Evolutionary conservation across 148 eudicot genomes (phyloP), one percentile per base, ranked within the genome.

Genomic region (Spergularia marina): DNA sequence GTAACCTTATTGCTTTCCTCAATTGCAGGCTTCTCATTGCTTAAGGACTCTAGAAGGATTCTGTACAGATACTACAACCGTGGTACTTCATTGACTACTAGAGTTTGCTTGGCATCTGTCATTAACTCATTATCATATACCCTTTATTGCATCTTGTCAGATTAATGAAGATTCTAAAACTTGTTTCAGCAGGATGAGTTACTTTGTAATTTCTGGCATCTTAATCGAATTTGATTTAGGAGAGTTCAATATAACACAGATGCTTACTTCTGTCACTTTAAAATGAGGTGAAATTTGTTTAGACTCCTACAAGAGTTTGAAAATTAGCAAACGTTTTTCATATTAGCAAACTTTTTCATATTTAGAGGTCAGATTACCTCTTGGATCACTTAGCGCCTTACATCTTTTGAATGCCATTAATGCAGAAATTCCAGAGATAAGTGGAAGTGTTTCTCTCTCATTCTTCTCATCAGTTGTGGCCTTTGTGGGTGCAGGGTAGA

Each of bases 1-100:
- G 39, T 76, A 41, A 69, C 74, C 4, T 63, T 77, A 20, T 13
- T 78, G 64, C 36, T 44, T 67, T 67, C 60, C 47, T 68, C 56
- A 64, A 77, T 41, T 79, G 77, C 87, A 87, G 88, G 80, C 80
- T 67, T 78, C 80, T 60, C 73, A 75, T 82, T 84, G 84, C 61
- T 82, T 83, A 73, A 80, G 81, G 81, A 72, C 55, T 56, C 72
- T 74, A 76, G 85, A 84, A 83, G 63, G 69, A 71, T 86, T 80
- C 76, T 63, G 84, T 62, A 85, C 88, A 44, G 86, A 85, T 67
- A 70, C 78, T 39, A 56, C 68, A 72, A 78, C 77, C 51, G 72
- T 80, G 86, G 93, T 91, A 83, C 76, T 49, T 71, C 60, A 39
- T 12, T 78, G 23, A 72, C 62, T 54, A 20, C 39, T 72, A 34